These are phyloP conservation scores for Verticillium nonalfalfae DNA, from an alignment of 2,329 filamentous ascomycete species.

Conservation along the genomic window DNA sequence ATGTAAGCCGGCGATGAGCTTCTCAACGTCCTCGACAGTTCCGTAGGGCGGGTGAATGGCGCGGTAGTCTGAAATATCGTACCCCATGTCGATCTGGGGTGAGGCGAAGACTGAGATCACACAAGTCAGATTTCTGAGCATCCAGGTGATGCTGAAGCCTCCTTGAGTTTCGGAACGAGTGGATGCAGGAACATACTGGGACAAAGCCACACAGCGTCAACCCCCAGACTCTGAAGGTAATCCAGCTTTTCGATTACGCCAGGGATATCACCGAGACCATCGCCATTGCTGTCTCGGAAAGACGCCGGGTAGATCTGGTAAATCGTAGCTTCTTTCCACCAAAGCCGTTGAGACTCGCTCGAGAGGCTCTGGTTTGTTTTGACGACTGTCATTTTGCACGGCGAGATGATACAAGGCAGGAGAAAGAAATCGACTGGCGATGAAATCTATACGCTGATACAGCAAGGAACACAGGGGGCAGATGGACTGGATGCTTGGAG, in stretches of 20 bases:
- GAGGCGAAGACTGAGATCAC: constrained; percentile 27
- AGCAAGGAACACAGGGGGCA: neutral
- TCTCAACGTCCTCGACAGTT: constrained; percentile 61
- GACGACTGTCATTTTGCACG: neutral
- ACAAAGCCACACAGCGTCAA: constrained; percentile 52
- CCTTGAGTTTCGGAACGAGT: no score
- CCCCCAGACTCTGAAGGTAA: constrained; percentile 47
- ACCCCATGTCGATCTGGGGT: constrained; percentile 63
- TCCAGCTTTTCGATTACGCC: constrained; percentile 53
- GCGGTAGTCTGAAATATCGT: constrained; percentile 65
- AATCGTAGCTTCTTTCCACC: constrained; percentile 56
- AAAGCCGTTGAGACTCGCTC: constrained; percentile 20
- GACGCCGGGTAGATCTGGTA: constrained; percentile 58
- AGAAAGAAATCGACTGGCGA: neutral
- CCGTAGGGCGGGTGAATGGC: constrained; percentile 62
- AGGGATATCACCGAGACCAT: constrained; percentile 48
- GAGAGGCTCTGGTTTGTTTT: neutral
- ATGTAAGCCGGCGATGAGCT: constrained; percentile 54
- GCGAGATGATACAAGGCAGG: neutral
- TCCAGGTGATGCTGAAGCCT: no score
- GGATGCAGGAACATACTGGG: constrained; percentile 19
- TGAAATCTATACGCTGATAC: neutral
- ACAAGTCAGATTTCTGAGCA: neutral
- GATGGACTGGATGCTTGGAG: neutral
- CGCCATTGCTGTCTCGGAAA: constrained; percentile 51